Evolutionary conservation across 1,284 basidiomycete genomes (phyloP), one percentile per base, ranked within the genome.

Genomic region (Trichosporon inkin): DNA sequence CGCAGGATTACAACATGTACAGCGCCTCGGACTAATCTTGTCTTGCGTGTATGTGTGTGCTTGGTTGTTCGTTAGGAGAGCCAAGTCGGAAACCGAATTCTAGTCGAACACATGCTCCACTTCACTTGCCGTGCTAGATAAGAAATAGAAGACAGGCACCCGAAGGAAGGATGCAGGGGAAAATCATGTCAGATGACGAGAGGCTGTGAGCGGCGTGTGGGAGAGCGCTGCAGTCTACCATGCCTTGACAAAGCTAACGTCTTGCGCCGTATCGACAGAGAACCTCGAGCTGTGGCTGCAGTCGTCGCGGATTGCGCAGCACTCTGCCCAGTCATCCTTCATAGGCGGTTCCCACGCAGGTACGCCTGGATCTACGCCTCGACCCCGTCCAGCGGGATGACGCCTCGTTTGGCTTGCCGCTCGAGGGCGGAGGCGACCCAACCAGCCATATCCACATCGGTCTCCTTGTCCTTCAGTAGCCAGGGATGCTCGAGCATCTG

Each of bases 401-500:
- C 62, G n/a, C 68, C 68, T 49, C 73, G 70, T 16, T 65, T 65
- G 7, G 74, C 74, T 32, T 81, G 73, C 68, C 78, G 79, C 34
- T 82, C 81, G 22, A 91, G 75, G 2, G 89, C 88, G 10, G 75
- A 76, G 14, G 78, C 79, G 10, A 93, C 89, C 92, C 92, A 96
- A 6, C 80, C 83, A 17, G 81, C 81, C 89, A 93, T 92, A 73
- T 94, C 88, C 5, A 92, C 89, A 0, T 85, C 78, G 6, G 84
- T 80, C 16, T 80, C 77, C 8, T 75, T 78, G 64, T 86, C 85
- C 39, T 80, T 80, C 13, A 78, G 71, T 47, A 92, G 80, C 81
- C 87, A 91, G 0, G 86, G 84, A 70, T 96, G 92, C 57, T 84
- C 81, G 61, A 97, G 80, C 58, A 98, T 80, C 69, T 94, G 85